These are phyloP conservation scores for Fonsecaea monophora DNA, from an alignment of 2,329 filamentous ascomycete genomes.

Conservation along the genomic window DNA sequence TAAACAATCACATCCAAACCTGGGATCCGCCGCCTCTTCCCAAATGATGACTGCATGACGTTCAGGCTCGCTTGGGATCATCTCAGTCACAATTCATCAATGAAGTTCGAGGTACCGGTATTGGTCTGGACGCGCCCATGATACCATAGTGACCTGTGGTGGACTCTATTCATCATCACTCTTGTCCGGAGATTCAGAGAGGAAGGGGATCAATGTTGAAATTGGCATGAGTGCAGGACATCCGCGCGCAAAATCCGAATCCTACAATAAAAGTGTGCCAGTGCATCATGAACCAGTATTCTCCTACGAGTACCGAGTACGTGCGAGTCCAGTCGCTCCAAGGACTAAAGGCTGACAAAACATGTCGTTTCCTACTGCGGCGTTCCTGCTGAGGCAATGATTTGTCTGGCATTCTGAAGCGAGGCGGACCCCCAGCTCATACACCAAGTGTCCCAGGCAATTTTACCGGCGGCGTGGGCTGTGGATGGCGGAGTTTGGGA, in stretches of 20 bases:
- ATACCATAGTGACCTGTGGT: neutral
- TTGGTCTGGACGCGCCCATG: slow-evolving; percentile 6
- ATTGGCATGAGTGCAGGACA: slow-evolving; percentile 21
- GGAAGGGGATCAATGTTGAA: neutral
- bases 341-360: slow-evolving; percentile 12
- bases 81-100: slow-evolving; percentile 9
- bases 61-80: slow-evolving; percentile 18
- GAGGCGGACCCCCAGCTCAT: slow-evolving; percentile 16
- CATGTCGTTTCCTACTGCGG: neutral
- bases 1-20: slow-evolving; percentile 18
- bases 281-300: neutral
- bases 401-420: slow-evolving; percentile 18
- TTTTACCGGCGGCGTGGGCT: slow-evolving; percentile 26
- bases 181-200: slow-evolving; percentile 17
- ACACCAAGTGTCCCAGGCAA: slow-evolving; percentile 21
- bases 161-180: neutral
- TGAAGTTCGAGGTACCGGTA: neutral
- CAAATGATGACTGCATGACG: slow-evolving; percentile 36
- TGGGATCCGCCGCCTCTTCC: slow-evolving; percentile 23
- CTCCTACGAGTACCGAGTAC: neutral
- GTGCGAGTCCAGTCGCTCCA: neutral
- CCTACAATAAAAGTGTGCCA: neutral
- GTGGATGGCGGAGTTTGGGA: slow-evolving; percentile 33
- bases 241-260: slow-evolving; percentile 20
- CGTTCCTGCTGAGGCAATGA: slow-evolving; percentile 15